A percentile compares a stretch with the other conserved stretches of the same genome.
These are phyloP conservation scores for Nothophoma quercina DNA, from an alignment of 2,329 filamentous ascomycete species.

Conservation along the genomic window DNA sequence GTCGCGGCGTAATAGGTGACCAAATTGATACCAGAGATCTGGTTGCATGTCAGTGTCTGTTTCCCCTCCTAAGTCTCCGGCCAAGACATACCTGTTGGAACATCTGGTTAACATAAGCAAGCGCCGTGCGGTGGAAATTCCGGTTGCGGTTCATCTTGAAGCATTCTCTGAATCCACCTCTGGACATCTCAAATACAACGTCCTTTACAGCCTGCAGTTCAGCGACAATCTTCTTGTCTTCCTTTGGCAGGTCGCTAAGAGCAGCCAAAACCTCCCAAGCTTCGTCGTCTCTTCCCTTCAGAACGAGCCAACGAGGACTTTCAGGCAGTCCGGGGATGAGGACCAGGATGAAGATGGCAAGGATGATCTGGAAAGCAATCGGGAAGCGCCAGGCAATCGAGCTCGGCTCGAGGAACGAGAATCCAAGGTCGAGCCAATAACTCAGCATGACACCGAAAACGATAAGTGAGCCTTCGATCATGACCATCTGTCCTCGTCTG, in stretches of 20 bases:
- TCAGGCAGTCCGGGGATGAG: conserved; percentile 52
- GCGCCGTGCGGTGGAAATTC: conserved; percentile 53
- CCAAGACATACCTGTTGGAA: conserved; percentile 51
- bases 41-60: conserved; percentile 57
- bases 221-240: conserved; percentile 48
- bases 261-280: conserved; percentile 47
- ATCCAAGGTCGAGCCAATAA: conserved; percentile 54
- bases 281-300: conserved; percentile 60
- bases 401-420: conserved; percentile 59
- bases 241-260: conserved; percentile 49
- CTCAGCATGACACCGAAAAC: conserved; percentile 54
- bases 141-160: conserved; percentile 63
- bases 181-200: conserved; percentile 48
- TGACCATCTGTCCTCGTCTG: conserved; percentile 56
- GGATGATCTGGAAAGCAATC: conserved; percentile 64
- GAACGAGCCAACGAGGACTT: conserved; percentile 59
- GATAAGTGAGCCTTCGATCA: conserved; percentile 57
- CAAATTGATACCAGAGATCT: conserved; percentile 50
- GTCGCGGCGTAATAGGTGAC: conserved; percentile 55
- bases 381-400: conserved; percentile 57
- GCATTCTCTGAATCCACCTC: conserved; percentile 63
- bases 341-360: conserved; percentile 64
- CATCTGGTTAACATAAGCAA: conserved; percentile 56
- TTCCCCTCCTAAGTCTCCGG: too few species aligned
- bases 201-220: conserved; percentile 49